These are phyloP conservation scores for Oxyria digyna DNA, from an alignment of 148 eudicot species.

Conservation along the genomic window DNA sequence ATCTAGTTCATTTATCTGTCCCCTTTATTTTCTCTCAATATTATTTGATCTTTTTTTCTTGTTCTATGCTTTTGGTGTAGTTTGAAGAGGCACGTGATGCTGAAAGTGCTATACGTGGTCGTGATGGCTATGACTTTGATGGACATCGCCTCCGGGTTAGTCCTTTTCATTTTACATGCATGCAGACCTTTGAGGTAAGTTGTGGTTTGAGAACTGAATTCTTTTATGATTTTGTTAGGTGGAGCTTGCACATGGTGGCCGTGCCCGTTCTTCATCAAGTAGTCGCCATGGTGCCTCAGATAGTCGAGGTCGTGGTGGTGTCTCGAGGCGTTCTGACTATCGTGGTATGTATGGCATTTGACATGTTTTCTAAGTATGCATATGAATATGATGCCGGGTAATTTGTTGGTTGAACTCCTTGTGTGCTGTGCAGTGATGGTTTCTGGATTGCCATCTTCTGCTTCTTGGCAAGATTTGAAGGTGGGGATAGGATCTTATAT, in stretches of 20 bases:
- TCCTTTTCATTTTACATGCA: not conserved
- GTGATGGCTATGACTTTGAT: constrained; percentile 99
- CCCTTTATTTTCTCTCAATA: not conserved
- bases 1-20: not conserved
- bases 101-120: constrained; percentile 91
- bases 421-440: constrained; percentile 47
- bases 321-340: constrained; percentile 81
- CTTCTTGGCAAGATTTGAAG: constrained; percentile 99
- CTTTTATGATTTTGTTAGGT: constrained; percentile 25
- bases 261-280: constrained; percentile 52
- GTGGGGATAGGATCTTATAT: constrained; percentile 18
- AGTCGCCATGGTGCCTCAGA: constrained; percentile 33
- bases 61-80: constrained; percentile 21
- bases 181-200: not conserved
- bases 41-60: not conserved
- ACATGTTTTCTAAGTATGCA: not conserved
- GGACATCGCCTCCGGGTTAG: constrained; percentile 85
- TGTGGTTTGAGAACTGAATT: not conserved
- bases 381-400: not conserved
- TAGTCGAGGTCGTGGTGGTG: constrained; percentile 39
- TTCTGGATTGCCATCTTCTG: constrained; percentile 80
- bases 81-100: constrained; percentile 97
- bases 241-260: constrained; percentile 82
- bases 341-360: constrained; percentile 39
- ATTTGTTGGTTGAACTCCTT: not conserved